A percentile compares a stretch with the other conserved stretches of the same genome.
Evolutionary conservation across 352 stramenopile genomes (phyloP).

Genomic region (Phytophthora brassicae): DNA sequence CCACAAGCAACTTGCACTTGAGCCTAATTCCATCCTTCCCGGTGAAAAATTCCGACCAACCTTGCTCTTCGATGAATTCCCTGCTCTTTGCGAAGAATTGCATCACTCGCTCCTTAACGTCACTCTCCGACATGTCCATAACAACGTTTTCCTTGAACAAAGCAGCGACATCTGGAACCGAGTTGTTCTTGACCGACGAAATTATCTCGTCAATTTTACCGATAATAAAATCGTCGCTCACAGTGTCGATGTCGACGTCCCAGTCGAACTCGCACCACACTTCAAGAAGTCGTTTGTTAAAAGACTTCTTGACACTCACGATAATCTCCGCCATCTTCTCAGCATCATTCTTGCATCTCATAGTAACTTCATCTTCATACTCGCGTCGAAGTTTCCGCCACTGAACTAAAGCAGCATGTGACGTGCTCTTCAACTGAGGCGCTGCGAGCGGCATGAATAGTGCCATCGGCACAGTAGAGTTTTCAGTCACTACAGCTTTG

Average conservation of each 20-base stretch:
- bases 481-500: too few species aligned
- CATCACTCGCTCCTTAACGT: background rate
- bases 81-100: background rate
- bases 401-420: background rate
- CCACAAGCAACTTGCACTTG: background rate
- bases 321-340: background rate
- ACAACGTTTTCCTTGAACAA: background rate
- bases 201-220: background rate
- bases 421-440: background rate
- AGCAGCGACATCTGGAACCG: background rate
- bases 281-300: background rate
- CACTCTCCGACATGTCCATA: background rate
- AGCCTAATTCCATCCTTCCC: background rate
- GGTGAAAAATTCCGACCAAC: background rate
- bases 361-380: slow-evolving; percentile 5
- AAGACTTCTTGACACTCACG: background rate
- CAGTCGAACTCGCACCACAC: background rate
- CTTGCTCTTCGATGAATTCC: background rate
- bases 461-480: too few species aligned
- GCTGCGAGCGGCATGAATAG: background rate
- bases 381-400: background rate
- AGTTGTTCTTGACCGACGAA: background rate
- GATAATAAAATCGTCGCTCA: background rate
- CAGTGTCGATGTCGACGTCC: background rate
- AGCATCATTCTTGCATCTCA: background rate